Percentiles rank a stretch among this genome's conserved stretches.
phyloP scores from a whole-genome alignment of 2,329 filamentous ascomycete genomes.

The Lecanosticta acicola region DNA sequence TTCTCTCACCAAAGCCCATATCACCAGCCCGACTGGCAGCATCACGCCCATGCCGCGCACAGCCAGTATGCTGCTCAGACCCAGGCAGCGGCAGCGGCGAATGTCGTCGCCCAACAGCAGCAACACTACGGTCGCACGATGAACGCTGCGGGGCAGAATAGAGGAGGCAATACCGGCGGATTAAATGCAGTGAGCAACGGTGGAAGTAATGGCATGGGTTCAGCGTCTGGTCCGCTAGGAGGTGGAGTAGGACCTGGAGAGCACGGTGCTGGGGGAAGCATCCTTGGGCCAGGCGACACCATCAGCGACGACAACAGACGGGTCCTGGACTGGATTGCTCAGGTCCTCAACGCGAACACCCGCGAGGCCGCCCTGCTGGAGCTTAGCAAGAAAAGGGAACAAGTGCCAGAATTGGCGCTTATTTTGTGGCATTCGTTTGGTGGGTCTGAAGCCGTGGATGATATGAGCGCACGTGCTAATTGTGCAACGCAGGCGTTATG shows the following conservation, averaged over 20 bases:
- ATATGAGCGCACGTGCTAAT: conserved; percentile 8
- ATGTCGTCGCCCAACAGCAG: conserved; percentile 38
- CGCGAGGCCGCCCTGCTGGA: conserved; percentile 89
- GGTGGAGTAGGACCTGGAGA: conserved; percentile 14
- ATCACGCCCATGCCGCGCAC: conserved; percentile 51
- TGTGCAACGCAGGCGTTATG: conserved; percentile 71
- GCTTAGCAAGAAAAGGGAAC: conserved; percentile 96
- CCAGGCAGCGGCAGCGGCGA: conserved; percentile 44
- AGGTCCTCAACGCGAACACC: conserved; percentile 79
- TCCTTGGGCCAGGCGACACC: conserved; percentile 27
- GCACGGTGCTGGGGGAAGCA: conserved; percentile 26
- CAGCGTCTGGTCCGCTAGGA: conserved; percentile 14
- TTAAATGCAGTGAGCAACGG: conserved; percentile 11
- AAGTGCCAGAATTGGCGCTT: conserved; percentile 90
- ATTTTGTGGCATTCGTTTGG: conserved; percentile 99
- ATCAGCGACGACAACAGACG: conserved; percentile 76
- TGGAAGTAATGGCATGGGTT: conserved; percentile 27
- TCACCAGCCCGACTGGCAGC: conserved; percentile 66
- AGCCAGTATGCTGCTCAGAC: conserved; percentile 39
- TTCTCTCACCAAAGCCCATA: conserved; percentile 56
- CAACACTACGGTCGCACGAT: conserved; percentile 31
- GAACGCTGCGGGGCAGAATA: conserved; percentile 33
- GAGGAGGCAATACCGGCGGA: conserved; percentile 27
- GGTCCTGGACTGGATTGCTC: conserved; percentile 88
- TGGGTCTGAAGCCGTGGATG: conserved; percentile 42